Percentiles rank a stretch among this genome's conserved stretches.
These are phyloP conservation scores for Sporothrix inflata DNA, from an alignment of 2,329 filamentous ascomycete genomes.

Conservation along the genomic window DNA sequence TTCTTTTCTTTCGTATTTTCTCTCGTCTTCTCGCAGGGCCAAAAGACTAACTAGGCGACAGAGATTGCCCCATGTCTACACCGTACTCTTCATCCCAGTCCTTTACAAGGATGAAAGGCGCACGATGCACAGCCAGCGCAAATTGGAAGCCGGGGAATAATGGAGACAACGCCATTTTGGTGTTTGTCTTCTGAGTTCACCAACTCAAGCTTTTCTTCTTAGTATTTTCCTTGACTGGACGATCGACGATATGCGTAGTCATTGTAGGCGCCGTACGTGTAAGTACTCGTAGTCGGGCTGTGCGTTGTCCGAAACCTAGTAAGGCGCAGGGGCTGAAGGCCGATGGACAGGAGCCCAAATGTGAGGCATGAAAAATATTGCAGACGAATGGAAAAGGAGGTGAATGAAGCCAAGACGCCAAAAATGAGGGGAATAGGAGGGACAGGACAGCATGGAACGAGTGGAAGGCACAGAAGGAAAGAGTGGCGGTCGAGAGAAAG, in stretches of 20 bases:
- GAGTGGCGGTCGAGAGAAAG: background rate
- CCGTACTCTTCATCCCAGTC: background rate
- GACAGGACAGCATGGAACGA: too few species aligned
- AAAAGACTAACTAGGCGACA: background rate
- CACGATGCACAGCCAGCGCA: background rate
- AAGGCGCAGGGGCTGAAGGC: slow-evolving; percentile 5
- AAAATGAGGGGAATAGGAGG: background rate
- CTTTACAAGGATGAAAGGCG: background rate
- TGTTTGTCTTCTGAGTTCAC: background rate
- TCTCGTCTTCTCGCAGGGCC: background rate
- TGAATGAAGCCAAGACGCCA: background rate
- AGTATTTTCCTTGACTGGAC: background rate
- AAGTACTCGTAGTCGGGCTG: background rate
- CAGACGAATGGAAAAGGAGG: background rate
- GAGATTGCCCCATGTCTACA: background rate
- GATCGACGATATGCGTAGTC: background rate
- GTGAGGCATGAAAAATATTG: background rate
- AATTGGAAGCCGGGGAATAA: background rate
- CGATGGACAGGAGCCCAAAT: background rate
- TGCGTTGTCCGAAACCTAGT: background rate
- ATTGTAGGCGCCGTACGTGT: background rate
- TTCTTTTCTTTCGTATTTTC: background rate
- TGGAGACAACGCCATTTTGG: background rate
- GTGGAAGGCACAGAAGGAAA: background rate
- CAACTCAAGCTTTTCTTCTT: background rate